Evolutionary conservation across 2,329 filamentous ascomycete genomes (phyloP).

Genomic region (Rhynchosporium graminicola): DNA sequence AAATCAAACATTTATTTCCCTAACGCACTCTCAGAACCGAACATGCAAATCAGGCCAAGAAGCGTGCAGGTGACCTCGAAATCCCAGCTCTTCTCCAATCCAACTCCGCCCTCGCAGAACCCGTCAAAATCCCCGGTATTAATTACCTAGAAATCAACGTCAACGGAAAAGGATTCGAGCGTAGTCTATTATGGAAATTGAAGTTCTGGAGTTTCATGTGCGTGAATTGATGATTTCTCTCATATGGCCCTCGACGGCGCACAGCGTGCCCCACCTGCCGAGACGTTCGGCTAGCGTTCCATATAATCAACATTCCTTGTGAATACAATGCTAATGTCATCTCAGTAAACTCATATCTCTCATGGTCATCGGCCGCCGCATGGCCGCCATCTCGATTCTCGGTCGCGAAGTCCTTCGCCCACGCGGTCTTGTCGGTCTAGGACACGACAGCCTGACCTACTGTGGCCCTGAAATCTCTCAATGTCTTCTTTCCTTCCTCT

Average conservation of each 20-base stretch:
- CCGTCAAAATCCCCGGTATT: conserved; percentile 63
- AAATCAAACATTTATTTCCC: not conserved
- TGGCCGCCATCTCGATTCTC: conserved; percentile 69
- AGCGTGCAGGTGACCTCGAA: conserved; percentile 52
- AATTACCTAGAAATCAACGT: conserved; percentile 69
- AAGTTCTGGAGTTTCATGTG: conserved; percentile 67
- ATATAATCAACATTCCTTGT: too few relatives aligned
- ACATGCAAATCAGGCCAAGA: conserved; percentile 67
- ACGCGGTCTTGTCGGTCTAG: conserved; percentile 70
- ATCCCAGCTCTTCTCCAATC: conserved; percentile 48
- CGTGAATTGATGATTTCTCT: conserved; percentile 25
- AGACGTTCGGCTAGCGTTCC: too few relatives aligned
- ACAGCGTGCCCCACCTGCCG: too few relatives aligned
- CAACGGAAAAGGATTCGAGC: conserved; percentile 70
- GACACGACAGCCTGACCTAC: conserved; percentile 66
- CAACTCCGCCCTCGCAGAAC: conserved; percentile 54
- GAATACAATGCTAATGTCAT: conserved; percentile 13
- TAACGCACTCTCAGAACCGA: conserved; percentile 58
- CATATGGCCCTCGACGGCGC: too few relatives aligned
- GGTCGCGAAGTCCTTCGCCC: conserved; percentile 70
- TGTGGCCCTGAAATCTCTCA: conserved; percentile 62
- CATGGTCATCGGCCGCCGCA: conserved; percentile 66
- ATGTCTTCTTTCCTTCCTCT: conserved; percentile 35
- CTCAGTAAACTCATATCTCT: conserved; percentile 60
- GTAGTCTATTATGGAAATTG: conserved; percentile 65